A percentile compares a stretch with the other conserved stretches of the same genome.
Conservation (phyloP, 495 filamentous ascomycete species). For the Penicillium tannophilum region DNA sequence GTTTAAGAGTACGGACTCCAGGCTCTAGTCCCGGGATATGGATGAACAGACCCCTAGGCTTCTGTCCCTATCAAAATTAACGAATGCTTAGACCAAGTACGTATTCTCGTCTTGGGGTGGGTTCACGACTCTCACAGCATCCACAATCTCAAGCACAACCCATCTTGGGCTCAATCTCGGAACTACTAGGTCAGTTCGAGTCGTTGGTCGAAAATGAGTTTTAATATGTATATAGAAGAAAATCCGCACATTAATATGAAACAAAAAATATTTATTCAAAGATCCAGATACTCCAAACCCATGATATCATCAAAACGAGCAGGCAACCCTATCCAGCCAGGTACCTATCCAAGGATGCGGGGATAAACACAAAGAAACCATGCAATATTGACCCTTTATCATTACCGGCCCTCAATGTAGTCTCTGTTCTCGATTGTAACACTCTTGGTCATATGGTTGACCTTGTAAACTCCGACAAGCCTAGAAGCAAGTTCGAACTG, state of each 20-base stretch:
- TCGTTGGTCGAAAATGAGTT: neutral
- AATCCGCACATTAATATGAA: neutral
- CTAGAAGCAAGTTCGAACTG: constrained; percentile 90
- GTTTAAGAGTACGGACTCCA: too few relatives aligned
- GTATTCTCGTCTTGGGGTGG: too few relatives aligned
- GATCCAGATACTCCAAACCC: constrained; percentile 26
- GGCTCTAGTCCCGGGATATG: too few relatives aligned
- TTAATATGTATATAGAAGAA: neutral
- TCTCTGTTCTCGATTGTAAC: constrained; percentile 93
- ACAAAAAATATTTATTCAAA: constrained; percentile 22
- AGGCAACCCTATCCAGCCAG: constrained; percentile 26
- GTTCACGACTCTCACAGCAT: too few relatives aligned
- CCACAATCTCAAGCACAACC: too few relatives aligned
- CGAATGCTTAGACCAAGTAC: too few relatives aligned
- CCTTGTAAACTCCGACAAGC: constrained; percentile 96
- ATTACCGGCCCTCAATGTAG: constrained; percentile 62
- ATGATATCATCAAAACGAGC: constrained; percentile 35
- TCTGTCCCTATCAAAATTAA: too few relatives aligned
- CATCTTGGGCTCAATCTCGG: too few relatives aligned
- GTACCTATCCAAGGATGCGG: constrained; percentile 26
- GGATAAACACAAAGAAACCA: constrained; percentile 16
- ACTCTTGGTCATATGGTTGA: constrained; percentile 99
- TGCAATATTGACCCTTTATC: constrained; percentile 16
- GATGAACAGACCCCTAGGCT: too few relatives aligned
- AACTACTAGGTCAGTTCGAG: too few relatives aligned